These are phyloP conservation scores for Leccinum huronense DNA, from an alignment of 1,284 basidiomycete genomes.

Conservation along the genomic window DNA sequence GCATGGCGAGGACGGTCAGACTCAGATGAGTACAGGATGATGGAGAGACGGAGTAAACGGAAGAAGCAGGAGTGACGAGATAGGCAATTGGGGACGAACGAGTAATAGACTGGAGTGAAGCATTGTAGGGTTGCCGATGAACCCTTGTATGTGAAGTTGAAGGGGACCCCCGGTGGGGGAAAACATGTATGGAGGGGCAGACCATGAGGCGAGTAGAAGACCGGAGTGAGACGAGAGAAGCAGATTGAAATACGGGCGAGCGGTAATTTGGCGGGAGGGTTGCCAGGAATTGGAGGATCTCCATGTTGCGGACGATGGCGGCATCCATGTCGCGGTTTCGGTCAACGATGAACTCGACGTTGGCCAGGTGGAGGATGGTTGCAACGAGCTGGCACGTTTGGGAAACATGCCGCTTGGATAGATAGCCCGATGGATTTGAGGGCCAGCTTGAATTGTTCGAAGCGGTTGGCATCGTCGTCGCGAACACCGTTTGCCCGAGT, in stretches of 20 bases:
- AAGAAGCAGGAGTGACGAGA: no score
- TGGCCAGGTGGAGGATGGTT: conserved; percentile 94
- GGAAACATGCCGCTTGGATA: conserved; percentile 91
- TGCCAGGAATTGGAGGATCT: conserved; percentile 35
- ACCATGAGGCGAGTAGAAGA: conserved; percentile 37
- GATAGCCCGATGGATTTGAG: conserved; percentile 92
- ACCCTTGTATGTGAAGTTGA: conserved; percentile 46
- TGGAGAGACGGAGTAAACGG: no score
- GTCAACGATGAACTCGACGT: conserved; percentile 91
- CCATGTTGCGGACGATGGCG: conserved; percentile 80
- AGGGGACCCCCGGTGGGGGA: conserved; percentile 66
- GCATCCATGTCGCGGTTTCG: conserved; percentile 82
- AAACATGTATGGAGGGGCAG: conserved; percentile 58
- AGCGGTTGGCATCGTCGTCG: conserved; percentile 77
- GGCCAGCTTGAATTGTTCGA: conserved; percentile 90
- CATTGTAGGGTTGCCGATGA: conserved; percentile 72
- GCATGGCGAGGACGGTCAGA: no score
- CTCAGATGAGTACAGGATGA: no score
- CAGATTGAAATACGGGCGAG: conserved; percentile 20
- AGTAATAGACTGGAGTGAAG: conserved; percentile 28
- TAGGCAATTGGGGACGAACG: no score
- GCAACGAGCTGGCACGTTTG: conserved; percentile 94
- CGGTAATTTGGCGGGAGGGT: conserved; percentile 24
- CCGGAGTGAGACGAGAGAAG: conserved; percentile 16
- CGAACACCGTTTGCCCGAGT: conserved; percentile 46